Percentiles rank a stretch among this genome's conserved stretches.
Evolutionary conservation across 306 rosid species (phyloP).

Genomic region (Cajanus cajan): DNA sequence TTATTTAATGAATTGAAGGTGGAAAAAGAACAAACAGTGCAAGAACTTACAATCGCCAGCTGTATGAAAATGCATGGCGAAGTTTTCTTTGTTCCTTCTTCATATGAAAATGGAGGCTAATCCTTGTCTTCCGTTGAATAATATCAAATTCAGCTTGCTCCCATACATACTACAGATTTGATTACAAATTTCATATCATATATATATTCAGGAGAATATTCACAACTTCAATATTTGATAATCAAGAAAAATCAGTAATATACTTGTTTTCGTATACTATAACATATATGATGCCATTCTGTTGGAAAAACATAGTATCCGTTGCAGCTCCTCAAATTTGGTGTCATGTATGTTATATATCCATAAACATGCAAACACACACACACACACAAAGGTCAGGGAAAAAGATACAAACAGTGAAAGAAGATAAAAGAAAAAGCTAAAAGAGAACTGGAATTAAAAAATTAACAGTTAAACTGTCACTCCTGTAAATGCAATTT

Average conservation of each 20-base stretch:
- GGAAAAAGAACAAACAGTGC: constrained; percentile 1
- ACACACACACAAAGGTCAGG: neutral
- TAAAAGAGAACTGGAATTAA: neutral
- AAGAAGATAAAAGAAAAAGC: neutral
- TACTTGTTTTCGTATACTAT: neutral
- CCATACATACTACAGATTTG: constrained; percentile 76
- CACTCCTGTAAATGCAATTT: neutral
- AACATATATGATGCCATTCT: neutral
- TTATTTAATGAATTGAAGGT: neutral
- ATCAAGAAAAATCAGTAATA: neutral
- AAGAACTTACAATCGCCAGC: constrained; percentile 86
- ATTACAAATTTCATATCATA: constrained; percentile 20
- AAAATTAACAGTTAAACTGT: neutral
- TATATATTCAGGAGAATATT: constrained; percentile 1
- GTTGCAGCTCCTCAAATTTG: constrained; percentile 9
- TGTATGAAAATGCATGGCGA: constrained; percentile 82
- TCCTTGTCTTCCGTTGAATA: constrained; percentile 81
- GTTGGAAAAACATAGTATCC: neutral
- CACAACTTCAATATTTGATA: neutral
- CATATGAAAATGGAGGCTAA: constrained; percentile 82
- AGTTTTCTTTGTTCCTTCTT: constrained; percentile 72
- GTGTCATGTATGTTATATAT: neutral
- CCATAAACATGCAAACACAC: neutral
- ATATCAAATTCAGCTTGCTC: constrained; percentile 95
- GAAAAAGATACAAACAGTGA: neutral